Evolutionary conservation across 352 stramenopile species (phyloP), one percentile per base, ranked within the genome.

Genomic region (Stephanocyclus meneghinianus): DNA sequence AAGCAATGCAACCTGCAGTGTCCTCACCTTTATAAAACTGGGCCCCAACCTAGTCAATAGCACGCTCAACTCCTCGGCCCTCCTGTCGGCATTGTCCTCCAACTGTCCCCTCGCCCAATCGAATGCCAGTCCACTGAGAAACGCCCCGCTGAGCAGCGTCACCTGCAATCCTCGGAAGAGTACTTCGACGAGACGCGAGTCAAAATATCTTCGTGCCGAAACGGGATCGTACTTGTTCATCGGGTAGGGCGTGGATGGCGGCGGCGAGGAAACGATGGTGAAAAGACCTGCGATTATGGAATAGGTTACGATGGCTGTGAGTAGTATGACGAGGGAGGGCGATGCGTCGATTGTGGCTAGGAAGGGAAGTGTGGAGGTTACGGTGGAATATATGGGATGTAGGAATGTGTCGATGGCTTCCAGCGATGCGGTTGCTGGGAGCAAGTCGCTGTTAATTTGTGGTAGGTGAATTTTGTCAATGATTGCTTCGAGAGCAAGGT

Each of bases 1-100:
- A 40, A 40, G 0, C 47, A 55, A 0, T 16, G 47, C 47, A 55
- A 2, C 4, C 13, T 21, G 18, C 5, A 55, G 47, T 6, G 13
- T 15, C 5, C 47, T 53, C 57, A 68, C 60, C 82, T 95, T 95
- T 79, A 95, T 95, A 75, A 95, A 95, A 11, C 85, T 92, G 0
- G 91, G 91, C 35, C 92, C 92, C 30, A 95, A 77, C 57, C 83
- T 81, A 0, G 87, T 91, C n/a, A 95, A 69, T 2, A 95, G 62
- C 6, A 85, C 60, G 29, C 81, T 78, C 26, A 94, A 72, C 86
- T 95, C 80, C 21, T 77, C 63, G 16, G 87, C 91, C 3, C 90
- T 79, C 40, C 78, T 18, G 6, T 88, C 75, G 8, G 85, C 63
- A 74, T 92, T 92, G 9, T 64, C 47, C 40, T 84, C 74, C 26